Percentiles rank a stretch among this genome's conserved stretches.
Evolutionary conservation across 2,329 filamentous ascomycete genomes (phyloP).

Genomic region (Thelonectria rubi): DNA sequence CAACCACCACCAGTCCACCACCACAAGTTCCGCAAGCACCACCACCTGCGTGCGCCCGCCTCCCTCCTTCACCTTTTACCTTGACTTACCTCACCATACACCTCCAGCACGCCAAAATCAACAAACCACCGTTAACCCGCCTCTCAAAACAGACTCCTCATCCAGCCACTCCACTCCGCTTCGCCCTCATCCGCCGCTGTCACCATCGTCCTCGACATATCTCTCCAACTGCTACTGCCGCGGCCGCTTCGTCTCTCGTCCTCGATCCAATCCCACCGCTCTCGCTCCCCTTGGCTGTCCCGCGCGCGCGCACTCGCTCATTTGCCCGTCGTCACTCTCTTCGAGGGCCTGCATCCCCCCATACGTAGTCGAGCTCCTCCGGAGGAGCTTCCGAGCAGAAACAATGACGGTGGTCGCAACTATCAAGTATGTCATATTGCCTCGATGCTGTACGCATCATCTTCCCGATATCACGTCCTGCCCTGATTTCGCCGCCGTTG

Average conservation of each 20-base stretch:
- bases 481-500: slow-evolving; percentile 4
- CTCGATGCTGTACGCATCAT: slow-evolving; percentile 9
- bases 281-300: slow-evolving; percentile 20
- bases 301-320: slow-evolving; percentile 37
- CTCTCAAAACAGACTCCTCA: slow-evolving; percentile 9
- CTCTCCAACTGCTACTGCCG: slow-evolving; percentile 29
- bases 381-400: slow-evolving; percentile 50
- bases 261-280: slow-evolving; percentile 16
- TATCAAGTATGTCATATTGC: slow-evolving; percentile 63
- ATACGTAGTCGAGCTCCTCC: slow-evolving; percentile 47
- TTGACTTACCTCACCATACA: slow-evolving; percentile 23
- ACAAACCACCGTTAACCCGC: slow-evolving; percentile 13
- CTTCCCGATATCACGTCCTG: slow-evolving; percentile 14
- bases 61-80: slow-evolving; percentile 25
- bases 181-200: slow-evolving; percentile 1
- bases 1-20: slow-evolving; percentile 14
- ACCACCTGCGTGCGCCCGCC: slow-evolving; percentile 5
- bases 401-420: slow-evolving; percentile 70
- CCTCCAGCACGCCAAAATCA: slow-evolving; percentile 20
- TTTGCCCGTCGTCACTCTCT: slow-evolving; percentile 36
- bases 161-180: slow-evolving; percentile 3
- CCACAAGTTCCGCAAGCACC: no score
- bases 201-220: slow-evolving; percentile 23
- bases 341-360: slow-evolving; percentile 37
- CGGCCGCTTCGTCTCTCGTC: slow-evolving; percentile 26